Evolutionary conservation across 306 rosid genomes (phyloP).

Genomic region (Citrullus colocynthis): DNA sequence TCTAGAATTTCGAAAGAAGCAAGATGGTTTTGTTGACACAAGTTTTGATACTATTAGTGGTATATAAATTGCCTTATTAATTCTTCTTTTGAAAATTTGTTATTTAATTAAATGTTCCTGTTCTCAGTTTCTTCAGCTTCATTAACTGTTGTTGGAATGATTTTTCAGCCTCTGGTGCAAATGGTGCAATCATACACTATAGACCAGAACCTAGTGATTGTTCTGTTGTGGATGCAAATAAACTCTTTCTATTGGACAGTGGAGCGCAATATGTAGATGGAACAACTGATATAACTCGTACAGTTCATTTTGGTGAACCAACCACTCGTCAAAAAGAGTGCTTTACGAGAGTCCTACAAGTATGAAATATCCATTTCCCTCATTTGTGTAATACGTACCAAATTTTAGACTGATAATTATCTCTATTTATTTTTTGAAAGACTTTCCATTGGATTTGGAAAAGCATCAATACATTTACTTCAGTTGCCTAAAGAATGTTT

Average conservation of each 20-base stretch:
- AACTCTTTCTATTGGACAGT: constrained; percentile 84
- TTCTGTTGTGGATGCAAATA: constrained; percentile 55
- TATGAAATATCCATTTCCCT: constrained; percentile 3
- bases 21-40: constrained; percentile 81
- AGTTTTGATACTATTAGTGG: constrained; percentile 96
- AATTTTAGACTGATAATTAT: background rate
- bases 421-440: background rate
- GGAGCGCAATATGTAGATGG: constrained; percentile 97
- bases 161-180: constrained; percentile 72
- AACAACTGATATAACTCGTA: constrained; percentile 89
- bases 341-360: constrained; percentile 92
- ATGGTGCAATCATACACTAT: constrained; percentile 95
- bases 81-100: background rate
- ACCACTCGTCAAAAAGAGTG: constrained; percentile 61
- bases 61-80: constrained; percentile 8
- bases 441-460: background rate
- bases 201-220: constrained; percentile 79
- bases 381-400: background rate
- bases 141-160: constrained; percentile 5
- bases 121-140: background rate
- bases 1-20: constrained; percentile 76
- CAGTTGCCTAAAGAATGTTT: too few relatives aligned
- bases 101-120: background rate
- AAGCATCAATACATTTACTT: background rate
- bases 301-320: constrained; percentile 91